These are phyloP conservation scores for Fomitopsis betulina DNA, from an alignment of 1,284 basidiomycete genomes.

Conservation along the genomic window DNA sequence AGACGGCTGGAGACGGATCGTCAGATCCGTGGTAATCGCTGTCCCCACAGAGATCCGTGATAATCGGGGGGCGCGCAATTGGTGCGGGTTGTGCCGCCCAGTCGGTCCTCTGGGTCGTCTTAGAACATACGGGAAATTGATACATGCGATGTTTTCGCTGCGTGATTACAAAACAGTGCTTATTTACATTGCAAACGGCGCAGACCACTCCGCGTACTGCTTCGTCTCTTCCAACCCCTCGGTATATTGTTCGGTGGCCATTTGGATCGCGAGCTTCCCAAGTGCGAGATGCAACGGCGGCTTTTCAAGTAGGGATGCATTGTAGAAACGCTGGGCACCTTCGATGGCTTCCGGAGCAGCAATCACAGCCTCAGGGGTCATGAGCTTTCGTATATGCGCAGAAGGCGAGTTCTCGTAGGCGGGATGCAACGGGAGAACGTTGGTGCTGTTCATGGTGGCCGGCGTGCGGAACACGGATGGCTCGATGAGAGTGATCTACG, in stretches of 20 bases:
- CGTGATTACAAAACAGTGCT: too few relatives aligned
- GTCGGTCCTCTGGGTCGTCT: too few relatives aligned
- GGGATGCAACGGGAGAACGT: neutral
- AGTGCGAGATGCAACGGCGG: constrained; percentile 9
- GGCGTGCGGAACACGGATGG: neutral
- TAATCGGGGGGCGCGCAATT: too few relatives aligned
- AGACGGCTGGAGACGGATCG: too few relatives aligned
- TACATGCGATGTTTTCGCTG: too few relatives aligned
- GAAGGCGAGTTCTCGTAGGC: neutral
- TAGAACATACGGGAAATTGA: too few relatives aligned
- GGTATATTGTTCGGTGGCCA: neutral
- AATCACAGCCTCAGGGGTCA: neutral
- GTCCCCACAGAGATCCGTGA: too few relatives aligned
- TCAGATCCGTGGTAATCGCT: too few relatives aligned
- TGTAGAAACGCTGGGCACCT: constrained; percentile 2
- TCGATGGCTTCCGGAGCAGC: neutral
- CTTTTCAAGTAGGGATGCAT: neutral
- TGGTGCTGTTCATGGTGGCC: neutral
- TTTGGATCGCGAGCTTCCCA: constrained; percentile 1
- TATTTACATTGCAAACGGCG: neutral
- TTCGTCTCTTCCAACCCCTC: neutral
- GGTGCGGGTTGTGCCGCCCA: too few relatives aligned
- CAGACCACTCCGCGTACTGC: neutral
- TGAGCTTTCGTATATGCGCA: neutral
- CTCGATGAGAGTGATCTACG: neutral